phyloP scores from a whole-genome alignment of 345 rosid species.

The Gossypium thurberi region DNA sequence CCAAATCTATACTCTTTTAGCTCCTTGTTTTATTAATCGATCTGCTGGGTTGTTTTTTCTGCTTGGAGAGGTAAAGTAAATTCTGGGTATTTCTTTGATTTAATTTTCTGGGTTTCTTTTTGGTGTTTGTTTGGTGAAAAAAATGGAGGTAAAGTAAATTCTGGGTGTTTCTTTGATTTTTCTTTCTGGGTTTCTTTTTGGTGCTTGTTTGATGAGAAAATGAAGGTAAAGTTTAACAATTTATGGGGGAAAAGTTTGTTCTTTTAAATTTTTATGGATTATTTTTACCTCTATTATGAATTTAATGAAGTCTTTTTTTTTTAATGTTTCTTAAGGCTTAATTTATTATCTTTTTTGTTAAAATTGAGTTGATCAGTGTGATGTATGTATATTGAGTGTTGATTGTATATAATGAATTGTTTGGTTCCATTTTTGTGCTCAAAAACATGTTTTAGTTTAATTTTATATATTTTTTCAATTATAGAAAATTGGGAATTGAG shows the following conservation, averaged over 20 bases:
- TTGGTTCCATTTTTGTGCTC: not conserved
- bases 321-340: not conserved
- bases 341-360: not conserved
- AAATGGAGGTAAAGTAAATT: slow-evolving; percentile 15
- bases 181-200: not conserved
- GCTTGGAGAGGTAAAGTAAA: slow-evolving; percentile 12
- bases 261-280: not conserved
- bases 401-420: not conserved
- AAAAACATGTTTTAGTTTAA: not conserved
- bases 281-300: not conserved
- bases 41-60: not conserved
- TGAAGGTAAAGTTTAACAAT: not conserved
- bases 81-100: not conserved
- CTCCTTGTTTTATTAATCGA: not conserved
- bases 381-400: not conserved
- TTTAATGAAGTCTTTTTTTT: not conserved
- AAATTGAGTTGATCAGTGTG: not conserved
- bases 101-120: not conserved
- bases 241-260: not conserved
- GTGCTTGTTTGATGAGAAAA: not conserved
- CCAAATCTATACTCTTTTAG: not conserved
- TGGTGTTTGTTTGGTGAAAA: not conserved
- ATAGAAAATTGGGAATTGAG: not conserved
- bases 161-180: not conserved
- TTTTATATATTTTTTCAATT: not conserved